phyloP scores from a whole-genome alignment of 495 filamentous ascomycete genomes.

The Penicillium cinerascens region DNA sequence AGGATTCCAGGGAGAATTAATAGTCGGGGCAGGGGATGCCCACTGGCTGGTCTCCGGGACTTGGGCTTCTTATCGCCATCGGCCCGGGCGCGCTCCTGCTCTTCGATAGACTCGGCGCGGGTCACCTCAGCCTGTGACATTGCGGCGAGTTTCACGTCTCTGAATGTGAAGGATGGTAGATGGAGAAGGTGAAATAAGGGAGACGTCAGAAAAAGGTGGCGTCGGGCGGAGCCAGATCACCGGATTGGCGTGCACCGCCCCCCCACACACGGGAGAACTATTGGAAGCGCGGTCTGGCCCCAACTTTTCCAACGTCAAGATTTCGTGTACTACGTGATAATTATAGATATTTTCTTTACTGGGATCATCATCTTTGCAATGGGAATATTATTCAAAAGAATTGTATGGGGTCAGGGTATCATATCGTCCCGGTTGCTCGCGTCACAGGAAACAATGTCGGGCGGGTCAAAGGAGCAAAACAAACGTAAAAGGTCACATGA shows the following conservation, averaged over 20 bases:
- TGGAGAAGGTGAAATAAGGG: slow-evolving; percentile 9
- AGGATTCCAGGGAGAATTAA: not conserved
- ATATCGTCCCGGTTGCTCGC: slow-evolving; percentile 18
- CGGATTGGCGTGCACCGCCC: slow-evolving; percentile 14
- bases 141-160: slow-evolving; percentile 9
- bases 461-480: not conserved
- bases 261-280: slow-evolving; percentile 14
- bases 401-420: slow-evolving; percentile 32
- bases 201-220: slow-evolving; percentile 34
- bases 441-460: not conserved
- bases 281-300: not conserved
- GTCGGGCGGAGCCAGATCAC: slow-evolving; percentile 19
- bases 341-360: not conserved
- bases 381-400: slow-evolving; percentile 11
- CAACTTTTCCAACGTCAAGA: not conserved
- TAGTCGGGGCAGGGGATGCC: slow-evolving; percentile 25
- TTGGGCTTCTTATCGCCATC: slow-evolving; percentile 71
- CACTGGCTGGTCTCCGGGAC: slow-evolving; percentile 81
- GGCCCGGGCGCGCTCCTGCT: slow-evolving; percentile 42
- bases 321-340: not conserved
- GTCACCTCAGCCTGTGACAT: slow-evolving; percentile 50
- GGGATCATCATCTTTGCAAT: slow-evolving; percentile 1
- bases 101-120: slow-evolving; percentile 47
- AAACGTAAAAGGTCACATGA: slow-evolving; percentile 6
- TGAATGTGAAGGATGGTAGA: slow-evolving; percentile 1